phyloP scores from a whole-genome alignment of 2,329 filamentous ascomycete genomes.

The Incumbomyces lentus region DNA sequence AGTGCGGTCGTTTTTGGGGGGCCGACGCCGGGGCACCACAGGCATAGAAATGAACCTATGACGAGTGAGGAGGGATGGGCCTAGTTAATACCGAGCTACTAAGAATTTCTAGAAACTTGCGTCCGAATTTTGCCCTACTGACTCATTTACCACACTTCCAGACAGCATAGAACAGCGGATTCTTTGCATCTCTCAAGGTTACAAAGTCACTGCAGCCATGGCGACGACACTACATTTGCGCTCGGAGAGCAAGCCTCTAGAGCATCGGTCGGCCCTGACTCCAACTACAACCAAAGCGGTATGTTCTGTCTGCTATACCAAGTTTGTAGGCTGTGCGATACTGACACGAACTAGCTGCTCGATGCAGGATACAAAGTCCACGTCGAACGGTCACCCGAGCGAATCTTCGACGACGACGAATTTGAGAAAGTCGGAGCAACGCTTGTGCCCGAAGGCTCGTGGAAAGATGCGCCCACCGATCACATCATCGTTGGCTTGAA shows the following conservation, averaged over 20 bases:
- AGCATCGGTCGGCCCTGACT: conserved; percentile 19
- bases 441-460: conserved; percentile 56
- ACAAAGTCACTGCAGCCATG: conserved; percentile 8
- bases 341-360: conserved; percentile 47
- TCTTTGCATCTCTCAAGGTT: no score
- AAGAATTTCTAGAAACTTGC: no score
- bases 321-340: conserved; percentile 15
- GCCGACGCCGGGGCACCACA: no score
- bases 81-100: no score
- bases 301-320: not conserved
- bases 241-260: conserved; percentile 20
- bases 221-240: conserved; percentile 19
- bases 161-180: no score
- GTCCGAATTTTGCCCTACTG: conserved; percentile 10
- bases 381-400: conserved; percentile 56
- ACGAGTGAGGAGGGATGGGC: conserved; percentile 1
- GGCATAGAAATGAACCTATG: no score
- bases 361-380: conserved; percentile 59
- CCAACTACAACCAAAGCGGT: conserved; percentile 7
- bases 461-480: conserved; percentile 56
- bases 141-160: conserved; percentile 8
- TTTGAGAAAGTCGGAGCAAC: conserved; percentile 54
- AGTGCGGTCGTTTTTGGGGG: no score
- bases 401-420: conserved; percentile 50
- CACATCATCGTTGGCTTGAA: conserved; percentile 67